These are phyloP conservation scores for Candida maesae DNA, from an alignment of 805 yeast species.

Conservation along the genomic window DNA sequence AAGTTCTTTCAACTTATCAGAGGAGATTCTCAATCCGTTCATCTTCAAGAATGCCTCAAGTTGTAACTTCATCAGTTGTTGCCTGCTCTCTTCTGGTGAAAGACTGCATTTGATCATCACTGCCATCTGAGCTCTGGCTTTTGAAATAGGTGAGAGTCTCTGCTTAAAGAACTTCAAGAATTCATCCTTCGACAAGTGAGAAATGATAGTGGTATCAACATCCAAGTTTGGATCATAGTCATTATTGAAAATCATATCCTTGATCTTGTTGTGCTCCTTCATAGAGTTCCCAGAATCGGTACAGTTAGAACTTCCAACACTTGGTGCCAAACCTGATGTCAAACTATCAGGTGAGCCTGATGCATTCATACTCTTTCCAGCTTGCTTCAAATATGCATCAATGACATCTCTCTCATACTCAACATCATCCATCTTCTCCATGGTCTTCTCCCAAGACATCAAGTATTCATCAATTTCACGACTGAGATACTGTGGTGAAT, in stretches of 20 bases:
- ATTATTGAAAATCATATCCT: slow-evolving; percentile 18
- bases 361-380: slow-evolving; percentile 13
- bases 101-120: slow-evolving; percentile 38
- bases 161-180: slow-evolving; percentile 35
- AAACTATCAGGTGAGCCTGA: slow-evolving; percentile 34
- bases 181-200: slow-evolving; percentile 26
- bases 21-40: slow-evolving; percentile 45
- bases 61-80: slow-evolving; percentile 35
- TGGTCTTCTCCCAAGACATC: slow-evolving; percentile 34
- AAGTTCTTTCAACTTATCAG: slow-evolving; percentile 36
- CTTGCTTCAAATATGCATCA: slow-evolving; percentile 33
- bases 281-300: slow-evolving; percentile 24
- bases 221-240: slow-evolving; percentile 15
- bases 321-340: slow-evolving; percentile 32
- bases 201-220: slow-evolving; percentile 26
- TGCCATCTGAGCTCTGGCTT: slow-evolving; percentile 34
- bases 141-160: slow-evolving; percentile 35
- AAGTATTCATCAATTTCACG: slow-evolving; percentile 47
- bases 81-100: slow-evolving; percentile 34
- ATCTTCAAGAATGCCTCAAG: slow-evolving; percentile 41
- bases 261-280: slow-evolving; percentile 40
- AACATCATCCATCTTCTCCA: slow-evolving; percentile 29
- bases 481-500: slow-evolving; percentile 39
- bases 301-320: slow-evolving; percentile 32
- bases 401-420: slow-evolving; percentile 36